Conservation (phyloP, 805 yeast genomes). For the Myxozyma mucilagina region DNA sequence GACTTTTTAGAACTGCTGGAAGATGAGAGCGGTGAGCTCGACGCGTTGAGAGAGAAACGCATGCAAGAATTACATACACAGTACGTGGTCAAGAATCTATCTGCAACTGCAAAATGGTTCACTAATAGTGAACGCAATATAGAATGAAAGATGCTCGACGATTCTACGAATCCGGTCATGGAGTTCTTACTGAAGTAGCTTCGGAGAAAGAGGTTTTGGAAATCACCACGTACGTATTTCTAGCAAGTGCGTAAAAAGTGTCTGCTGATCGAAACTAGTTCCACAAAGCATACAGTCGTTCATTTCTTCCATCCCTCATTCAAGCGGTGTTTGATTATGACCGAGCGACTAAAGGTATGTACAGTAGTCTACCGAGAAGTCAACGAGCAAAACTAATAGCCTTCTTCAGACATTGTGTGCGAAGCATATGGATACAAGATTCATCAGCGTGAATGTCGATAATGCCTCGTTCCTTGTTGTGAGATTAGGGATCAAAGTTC, state of each 20-base stretch:
- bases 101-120: constrained; percentile 4
- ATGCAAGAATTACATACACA: constrained; percentile 56
- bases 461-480: constrained; percentile 71
- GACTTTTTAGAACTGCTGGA: constrained; percentile 40
- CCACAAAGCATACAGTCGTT: constrained; percentile 48
- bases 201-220: constrained; percentile 60
- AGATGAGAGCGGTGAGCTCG: constrained; percentile 50
- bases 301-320: constrained; percentile 67
- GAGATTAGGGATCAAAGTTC: constrained; percentile 60
- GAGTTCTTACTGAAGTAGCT: constrained; percentile 43
- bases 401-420: constrained; percentile 49
- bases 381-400: no score
- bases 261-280: constrained; percentile 1
- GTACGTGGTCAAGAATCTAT: constrained; percentile 23
- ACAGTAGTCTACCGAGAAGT: background rate
- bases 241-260: background rate
- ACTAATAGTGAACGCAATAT: constrained; percentile 36
- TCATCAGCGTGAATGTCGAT: constrained; percentile 57
- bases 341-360: constrained; percentile 42
- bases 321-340: constrained; percentile 60
- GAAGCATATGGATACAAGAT: constrained; percentile 57
- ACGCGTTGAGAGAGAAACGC: constrained; percentile 62
- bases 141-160: constrained; percentile 42
- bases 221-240: constrained; percentile 44
- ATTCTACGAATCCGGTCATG: constrained; percentile 47